Percentiles rank a stretch among this genome's conserved stretches.
phyloP scores from a whole-genome alignment of 164 flowering plant species.

The Vitis cinerea region DNA sequence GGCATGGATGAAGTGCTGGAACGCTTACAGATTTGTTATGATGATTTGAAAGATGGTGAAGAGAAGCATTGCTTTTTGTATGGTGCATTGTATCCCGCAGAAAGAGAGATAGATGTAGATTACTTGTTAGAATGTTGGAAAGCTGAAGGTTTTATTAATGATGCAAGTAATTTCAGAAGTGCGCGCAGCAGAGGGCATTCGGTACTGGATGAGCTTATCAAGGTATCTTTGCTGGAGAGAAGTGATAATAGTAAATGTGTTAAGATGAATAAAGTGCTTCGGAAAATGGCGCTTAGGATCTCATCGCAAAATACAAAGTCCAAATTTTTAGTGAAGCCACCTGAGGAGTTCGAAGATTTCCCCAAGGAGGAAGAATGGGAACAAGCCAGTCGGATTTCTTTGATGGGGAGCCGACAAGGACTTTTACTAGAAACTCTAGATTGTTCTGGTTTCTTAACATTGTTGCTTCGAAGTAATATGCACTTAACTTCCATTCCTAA shows the following conservation, averaged over 20 bases:
- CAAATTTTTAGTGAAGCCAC: background rate
- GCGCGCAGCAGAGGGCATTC: background rate
- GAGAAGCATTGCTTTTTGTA: constrained; percentile 1
- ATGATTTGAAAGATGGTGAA: background rate
- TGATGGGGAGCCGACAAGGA: background rate
- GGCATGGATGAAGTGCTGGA: constrained; percentile 7
- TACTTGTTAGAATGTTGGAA: constrained; percentile 14
- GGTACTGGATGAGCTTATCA: constrained; percentile 1
- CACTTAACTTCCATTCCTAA: constrained; percentile 9
- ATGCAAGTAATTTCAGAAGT: background rate
- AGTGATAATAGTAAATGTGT: constrained; percentile 2
- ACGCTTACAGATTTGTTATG: constrained; percentile 7
- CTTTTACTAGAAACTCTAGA: background rate
- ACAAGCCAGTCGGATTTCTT: background rate
- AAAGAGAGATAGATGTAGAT: constrained; percentile 2
- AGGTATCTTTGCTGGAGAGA: constrained; percentile 9
- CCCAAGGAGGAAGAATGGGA: background rate
- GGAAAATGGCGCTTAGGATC: constrained; percentile 4
- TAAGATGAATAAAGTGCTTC: background rate
- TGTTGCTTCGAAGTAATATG: constrained; percentile 13
- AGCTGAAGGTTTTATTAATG: constrained; percentile 1
- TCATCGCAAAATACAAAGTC: background rate
- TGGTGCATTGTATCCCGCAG: constrained; percentile 11
- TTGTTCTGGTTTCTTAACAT: constrained; percentile 1
- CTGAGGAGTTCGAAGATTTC: background rate